These are phyloP conservation scores for Cystobasidium pallidum DNA, from an alignment of 1,284 basidiomycete genomes.

Conservation along the genomic window DNA sequence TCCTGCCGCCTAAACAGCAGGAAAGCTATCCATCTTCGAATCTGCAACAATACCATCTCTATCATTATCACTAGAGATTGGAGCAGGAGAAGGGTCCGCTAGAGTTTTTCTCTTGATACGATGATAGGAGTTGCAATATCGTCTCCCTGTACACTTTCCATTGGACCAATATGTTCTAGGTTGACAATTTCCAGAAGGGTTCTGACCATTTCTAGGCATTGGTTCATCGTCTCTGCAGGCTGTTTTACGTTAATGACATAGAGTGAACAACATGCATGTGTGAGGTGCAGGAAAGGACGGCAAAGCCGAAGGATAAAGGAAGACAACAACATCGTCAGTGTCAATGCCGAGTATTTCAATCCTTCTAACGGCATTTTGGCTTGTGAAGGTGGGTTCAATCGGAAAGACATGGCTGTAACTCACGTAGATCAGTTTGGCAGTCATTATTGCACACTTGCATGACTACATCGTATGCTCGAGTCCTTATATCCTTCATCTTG, in stretches of 20 bases:
- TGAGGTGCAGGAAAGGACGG: too few species aligned
- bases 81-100: background rate
- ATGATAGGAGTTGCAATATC: constrained; percentile 13
- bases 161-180: constrained; percentile 33
- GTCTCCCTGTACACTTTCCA: constrained; percentile 29
- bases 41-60: background rate
- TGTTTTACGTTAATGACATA: background rate
- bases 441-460: constrained; percentile 26
- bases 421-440: constrained; percentile 15
- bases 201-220: constrained; percentile 25
- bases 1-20: background rate
- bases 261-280: background rate
- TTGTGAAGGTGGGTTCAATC: too few species aligned
- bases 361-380: too few species aligned
- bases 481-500: constrained; percentile 18
- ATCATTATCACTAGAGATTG: background rate
- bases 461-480: constrained; percentile 10
- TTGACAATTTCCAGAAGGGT: constrained; percentile 23
- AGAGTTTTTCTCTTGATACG: constrained; percentile 16
- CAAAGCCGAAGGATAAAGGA: too few species aligned
- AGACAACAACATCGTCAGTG: too few species aligned
- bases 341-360: too few species aligned
- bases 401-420: background rate
- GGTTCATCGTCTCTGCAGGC: constrained; percentile 27
- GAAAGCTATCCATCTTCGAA: background rate